Evolutionary conservation across 1,284 basidiomycete species (phyloP).

Genomic region (Moniliophthora roreri): DNA sequence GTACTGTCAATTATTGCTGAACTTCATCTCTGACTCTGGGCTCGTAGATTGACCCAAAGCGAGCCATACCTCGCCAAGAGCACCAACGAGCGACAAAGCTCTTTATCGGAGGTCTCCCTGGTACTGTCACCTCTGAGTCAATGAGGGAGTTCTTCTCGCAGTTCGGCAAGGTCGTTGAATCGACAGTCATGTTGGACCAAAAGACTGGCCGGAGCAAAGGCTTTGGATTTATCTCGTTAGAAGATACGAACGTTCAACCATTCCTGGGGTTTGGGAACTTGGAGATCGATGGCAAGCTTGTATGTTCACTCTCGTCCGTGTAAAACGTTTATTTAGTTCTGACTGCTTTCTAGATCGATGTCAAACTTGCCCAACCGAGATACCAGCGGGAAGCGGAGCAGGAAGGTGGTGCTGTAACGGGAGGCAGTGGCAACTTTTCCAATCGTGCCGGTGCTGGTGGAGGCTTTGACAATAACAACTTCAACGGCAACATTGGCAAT

Average conservation of each 20-base stretch:
- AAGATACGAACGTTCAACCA: slow-evolving; percentile 83
- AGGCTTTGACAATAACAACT: slow-evolving; percentile 20
- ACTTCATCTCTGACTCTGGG: slow-evolving; percentile 1
- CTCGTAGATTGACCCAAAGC: slow-evolving; percentile 94
- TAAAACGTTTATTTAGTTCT: slow-evolving; percentile 2
- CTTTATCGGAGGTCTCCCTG: slow-evolving; percentile 94
- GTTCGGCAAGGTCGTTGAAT: slow-evolving; percentile 92
- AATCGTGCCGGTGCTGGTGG: slow-evolving; percentile 32
- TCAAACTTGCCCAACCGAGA: slow-evolving; percentile 90
- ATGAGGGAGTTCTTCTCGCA: slow-evolving; percentile 93
- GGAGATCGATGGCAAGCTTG: slow-evolving; percentile 90
- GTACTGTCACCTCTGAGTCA: slow-evolving; percentile 88
- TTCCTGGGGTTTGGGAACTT: slow-evolving; percentile 85
- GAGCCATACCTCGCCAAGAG: slow-evolving; percentile 95
- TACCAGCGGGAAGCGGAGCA: slow-evolving; percentile 61
- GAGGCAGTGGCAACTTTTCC: slow-evolving; percentile 11
- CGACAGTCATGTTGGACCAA: slow-evolving; percentile 98
- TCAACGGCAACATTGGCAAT: slow-evolving; percentile 23
- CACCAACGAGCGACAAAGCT: slow-evolving; percentile 90
- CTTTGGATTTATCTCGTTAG: slow-evolving; percentile 97
- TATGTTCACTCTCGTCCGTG: slow-evolving; percentile 26
- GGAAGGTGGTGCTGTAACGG: slow-evolving; percentile 25
- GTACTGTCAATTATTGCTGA: slow-evolving; percentile 34
- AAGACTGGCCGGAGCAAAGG: slow-evolving; percentile 96
- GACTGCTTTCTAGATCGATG: slow-evolving; percentile 71